Percentiles rank a stretch among this genome's conserved stretches.
phyloP scores from a whole-genome alignment of 352 stramenopile species.

The Thraustotheca clavata region DNA sequence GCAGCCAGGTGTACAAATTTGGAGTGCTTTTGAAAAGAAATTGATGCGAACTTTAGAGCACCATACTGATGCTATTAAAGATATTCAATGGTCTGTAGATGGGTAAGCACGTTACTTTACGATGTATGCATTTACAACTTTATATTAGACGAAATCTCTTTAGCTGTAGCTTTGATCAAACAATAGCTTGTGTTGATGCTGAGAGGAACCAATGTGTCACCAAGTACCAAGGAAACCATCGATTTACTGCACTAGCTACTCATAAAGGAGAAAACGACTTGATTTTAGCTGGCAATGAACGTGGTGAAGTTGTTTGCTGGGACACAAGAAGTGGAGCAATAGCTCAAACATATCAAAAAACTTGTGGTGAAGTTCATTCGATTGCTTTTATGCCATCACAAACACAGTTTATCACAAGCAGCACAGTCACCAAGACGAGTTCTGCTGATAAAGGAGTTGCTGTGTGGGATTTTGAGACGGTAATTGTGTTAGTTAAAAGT shows the following conservation, averaged over 20 bases:
- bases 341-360: neutral
- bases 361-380: neutral
- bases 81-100: neutral
- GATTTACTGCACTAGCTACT: neutral
- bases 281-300: neutral
- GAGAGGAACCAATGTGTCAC: neutral
- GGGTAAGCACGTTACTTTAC: neutral
- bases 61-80: neutral
- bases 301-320: neutral
- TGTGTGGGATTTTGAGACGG: neutral
- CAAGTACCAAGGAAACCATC: neutral
- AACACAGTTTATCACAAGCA: neutral
- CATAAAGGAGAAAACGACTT: neutral
- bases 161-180: neutral
- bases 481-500: neutral
- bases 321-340: neutral
- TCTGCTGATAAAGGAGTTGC: neutral
- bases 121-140: neutral
- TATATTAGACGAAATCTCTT: neutral
- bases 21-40: neutral
- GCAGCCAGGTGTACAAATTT: neutral
- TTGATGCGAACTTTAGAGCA: neutral
- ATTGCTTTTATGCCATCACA: neutral
- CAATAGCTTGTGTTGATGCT: neutral
- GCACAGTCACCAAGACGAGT: slow-evolving; percentile 3